Base-by-base conservation (phyloP, 2,329 filamentous ascomycete species). In the Fusarium palustre region DNA sequence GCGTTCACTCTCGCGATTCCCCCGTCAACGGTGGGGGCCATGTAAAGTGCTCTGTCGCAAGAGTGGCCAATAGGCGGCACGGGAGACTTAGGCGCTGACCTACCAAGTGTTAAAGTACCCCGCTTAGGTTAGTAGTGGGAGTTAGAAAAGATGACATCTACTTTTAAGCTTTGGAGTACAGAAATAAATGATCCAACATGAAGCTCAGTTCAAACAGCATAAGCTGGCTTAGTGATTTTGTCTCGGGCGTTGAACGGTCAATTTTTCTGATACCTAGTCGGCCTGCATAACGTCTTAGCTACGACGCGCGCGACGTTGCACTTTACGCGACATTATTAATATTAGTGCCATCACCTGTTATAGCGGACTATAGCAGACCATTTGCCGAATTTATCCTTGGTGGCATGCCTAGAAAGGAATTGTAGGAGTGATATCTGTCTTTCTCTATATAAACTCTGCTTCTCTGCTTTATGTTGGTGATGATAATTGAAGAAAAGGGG, bases 1-100 rank as follows among this genome's bases (percentile, higher is more conserved):
- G 68, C 68, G 68, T 34, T 43, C 34, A 45, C n/a, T 24, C 22
- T 55, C 68, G 68, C 68, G 68, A 71, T 56, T 63, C 12, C 60
- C 45, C 64, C 54, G 64, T 56, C 54, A 45, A 48, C 31, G 41
- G 64, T 20, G 68, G 68, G 60, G 49, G 59, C 30, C 22, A 30
- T 16, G 25, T 69, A 54, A 57, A 71, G 64, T 71, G 60, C 43
- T 47, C 53, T 46, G 33, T 22, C 30, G 30, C 41, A 33, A 20
- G 15, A 54, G 31, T 38, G 34, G 42, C 67, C 66, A 69, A 70
- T 69, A 20, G 18, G 34, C 25, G 53, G 22, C 24, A 18, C 3
- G 16, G 9, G 15, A 39, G 18, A 9, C 8, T 9, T 25, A 49
- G 18, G 16, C 41, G 31, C 38, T 55, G 31, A 38, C 36, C n/a